Conservation (phyloP, 257 asterid genomes). For the Jacaranda mimosifolia region DNA sequence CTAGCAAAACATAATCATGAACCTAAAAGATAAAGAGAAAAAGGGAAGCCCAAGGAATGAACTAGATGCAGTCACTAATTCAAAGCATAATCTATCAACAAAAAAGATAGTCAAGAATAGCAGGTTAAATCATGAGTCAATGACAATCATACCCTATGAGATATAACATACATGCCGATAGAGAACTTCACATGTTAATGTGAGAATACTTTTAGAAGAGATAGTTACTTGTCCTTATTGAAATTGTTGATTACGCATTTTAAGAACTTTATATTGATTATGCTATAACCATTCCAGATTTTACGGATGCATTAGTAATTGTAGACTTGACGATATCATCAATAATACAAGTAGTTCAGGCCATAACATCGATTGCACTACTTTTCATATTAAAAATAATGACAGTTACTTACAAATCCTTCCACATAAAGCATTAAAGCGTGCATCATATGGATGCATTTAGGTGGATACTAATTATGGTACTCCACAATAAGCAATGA, state of each 20-base stretch:
- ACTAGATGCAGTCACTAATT: not conserved
- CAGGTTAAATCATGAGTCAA: slow-evolving; percentile 10
- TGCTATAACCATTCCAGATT: not conserved
- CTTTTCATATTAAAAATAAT: slow-evolving; percentile 9
- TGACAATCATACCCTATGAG: slow-evolving; percentile 8
- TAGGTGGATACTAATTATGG: slow-evolving; percentile 16
- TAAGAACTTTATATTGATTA: not conserved
- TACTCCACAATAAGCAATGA: not conserved
- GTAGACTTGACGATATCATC: not conserved
- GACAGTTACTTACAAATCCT: not conserved
- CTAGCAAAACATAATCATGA: slow-evolving; percentile 21
- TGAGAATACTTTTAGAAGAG: slow-evolving; percentile 12
- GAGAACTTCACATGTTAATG: slow-evolving; percentile 2
- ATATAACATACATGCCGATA: not conserved
- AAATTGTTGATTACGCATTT: not conserved
- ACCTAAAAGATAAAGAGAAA: slow-evolving; percentile 18
- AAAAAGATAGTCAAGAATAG: not conserved
- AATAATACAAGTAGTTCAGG: slow-evolving; percentile 1
- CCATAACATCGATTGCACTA: not conserved
- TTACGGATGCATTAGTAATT: not conserved
- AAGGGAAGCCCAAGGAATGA: slow-evolving; percentile 8
- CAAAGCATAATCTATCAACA: slow-evolving; percentile 7
- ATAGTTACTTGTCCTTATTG: not conserved
- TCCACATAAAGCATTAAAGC: not conserved
- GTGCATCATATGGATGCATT: not conserved